Percentiles rank a stretch among this genome's conserved stretches.
These are phyloP conservation scores for Oropetium thomaeum DNA, from an alignment of 176 grass and related monocot species.

Conservation along the genomic window DNA sequence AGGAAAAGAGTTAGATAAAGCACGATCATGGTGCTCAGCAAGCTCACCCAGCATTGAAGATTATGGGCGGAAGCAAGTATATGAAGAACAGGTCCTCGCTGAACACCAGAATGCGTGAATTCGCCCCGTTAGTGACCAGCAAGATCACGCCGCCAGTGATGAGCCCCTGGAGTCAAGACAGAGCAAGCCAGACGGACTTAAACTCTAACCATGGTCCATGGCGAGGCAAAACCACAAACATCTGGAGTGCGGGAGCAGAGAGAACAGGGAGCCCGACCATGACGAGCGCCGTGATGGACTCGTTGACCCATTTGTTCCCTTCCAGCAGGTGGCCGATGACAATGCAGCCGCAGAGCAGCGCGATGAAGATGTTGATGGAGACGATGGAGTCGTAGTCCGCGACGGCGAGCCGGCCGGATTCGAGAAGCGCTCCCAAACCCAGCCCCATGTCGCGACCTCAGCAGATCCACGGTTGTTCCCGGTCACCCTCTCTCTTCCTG, in stretches of 20 bases:
- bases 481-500: slow-evolving; percentile 9
- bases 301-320: slow-evolving; percentile 86
- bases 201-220: background rate
- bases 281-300: slow-evolving; percentile 75
- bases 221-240: slow-evolving; percentile 26
- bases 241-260: background rate
- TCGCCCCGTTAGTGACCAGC: slow-evolving; percentile 45
- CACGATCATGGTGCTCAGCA: background rate
- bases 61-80: slow-evolving; percentile 94
- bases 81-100: slow-evolving; percentile 94
- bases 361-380: slow-evolving; percentile 88
- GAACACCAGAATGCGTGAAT: slow-evolving; percentile 75
- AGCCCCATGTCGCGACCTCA: slow-evolving; percentile 34
- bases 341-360: slow-evolving; percentile 84
- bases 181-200: too few relatives aligned
- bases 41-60: slow-evolving; percentile 95
- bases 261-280: slow-evolving; percentile 46
- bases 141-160: slow-evolving; percentile 75
- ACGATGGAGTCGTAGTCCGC: slow-evolving; percentile 61
- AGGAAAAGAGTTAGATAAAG: background rate
- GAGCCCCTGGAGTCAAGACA: slow-evolving; percentile 50
- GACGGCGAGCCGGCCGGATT: slow-evolving; percentile 1
- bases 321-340: slow-evolving; percentile 90
- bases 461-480: slow-evolving; percentile 22
- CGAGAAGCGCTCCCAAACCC: slow-evolving; percentile 43